Conservation (phyloP, 495 filamentous ascomycete genomes). For the Aspergillus homomorphus region DNA sequence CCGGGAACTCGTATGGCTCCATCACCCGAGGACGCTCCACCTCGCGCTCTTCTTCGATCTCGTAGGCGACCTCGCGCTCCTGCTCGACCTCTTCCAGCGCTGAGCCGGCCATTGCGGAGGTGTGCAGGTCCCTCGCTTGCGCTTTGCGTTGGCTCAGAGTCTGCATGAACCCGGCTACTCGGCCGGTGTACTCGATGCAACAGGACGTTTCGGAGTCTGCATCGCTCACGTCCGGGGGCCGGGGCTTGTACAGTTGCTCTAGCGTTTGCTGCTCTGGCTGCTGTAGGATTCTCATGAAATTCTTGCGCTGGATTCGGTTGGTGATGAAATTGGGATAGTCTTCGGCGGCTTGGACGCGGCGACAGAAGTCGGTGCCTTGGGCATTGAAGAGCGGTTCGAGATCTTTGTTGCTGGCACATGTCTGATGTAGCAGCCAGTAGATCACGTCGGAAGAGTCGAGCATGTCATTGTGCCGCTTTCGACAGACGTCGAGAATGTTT, state of each 20-base stretch:
- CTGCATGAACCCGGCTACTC: slow-evolving; percentile 22
- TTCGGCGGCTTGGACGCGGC: slow-evolving; percentile 23
- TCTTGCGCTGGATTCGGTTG: slow-evolving; percentile 24
- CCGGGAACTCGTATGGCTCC: slow-evolving; percentile 30
- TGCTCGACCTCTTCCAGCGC: slow-evolving; percentile 53
- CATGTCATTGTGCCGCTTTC: slow-evolving; percentile 5
- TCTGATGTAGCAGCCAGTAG: slow-evolving; percentile 59
- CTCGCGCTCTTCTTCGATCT: slow-evolving; percentile 37
- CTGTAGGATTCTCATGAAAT: slow-evolving; percentile 36
- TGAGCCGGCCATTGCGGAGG: slow-evolving; percentile 15
- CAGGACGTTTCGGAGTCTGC: no score
- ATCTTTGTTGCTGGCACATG: slow-evolving; percentile 54
- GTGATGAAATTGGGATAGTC: slow-evolving; percentile 31
- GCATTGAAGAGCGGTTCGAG: slow-evolving; percentile 53
- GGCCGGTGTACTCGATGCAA: not conserved
- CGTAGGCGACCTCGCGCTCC: slow-evolving; percentile 39
- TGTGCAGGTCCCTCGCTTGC: not conserved
- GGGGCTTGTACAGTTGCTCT: slow-evolving; percentile 42
- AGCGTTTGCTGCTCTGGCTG: slow-evolving; percentile 44
- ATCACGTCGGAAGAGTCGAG: slow-evolving; percentile 52
- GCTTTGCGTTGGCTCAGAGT: slow-evolving; percentile 21
- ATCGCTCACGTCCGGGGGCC: slow-evolving; percentile 10
- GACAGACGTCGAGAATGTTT: slow-evolving; percentile 41
- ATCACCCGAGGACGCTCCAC: slow-evolving; percentile 35
- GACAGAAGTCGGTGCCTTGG: slow-evolving; percentile 57